Evolutionary conservation across 2,329 filamentous ascomycete genomes (phyloP).

Genomic region (Ilyonectria mors-panacis): DNA sequence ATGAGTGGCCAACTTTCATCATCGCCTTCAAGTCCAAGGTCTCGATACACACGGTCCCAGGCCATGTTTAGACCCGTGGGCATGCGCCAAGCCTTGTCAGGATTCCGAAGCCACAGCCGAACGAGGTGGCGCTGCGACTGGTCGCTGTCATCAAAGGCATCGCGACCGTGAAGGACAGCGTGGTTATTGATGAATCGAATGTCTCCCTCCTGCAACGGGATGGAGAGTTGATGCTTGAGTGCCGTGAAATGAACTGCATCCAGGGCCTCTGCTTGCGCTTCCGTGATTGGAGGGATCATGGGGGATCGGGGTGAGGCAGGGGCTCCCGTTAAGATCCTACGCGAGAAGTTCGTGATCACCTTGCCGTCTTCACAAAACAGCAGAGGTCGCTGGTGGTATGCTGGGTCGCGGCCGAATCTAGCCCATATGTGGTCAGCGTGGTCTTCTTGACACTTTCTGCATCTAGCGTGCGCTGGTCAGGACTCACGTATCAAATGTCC

Average conservation of each 20-base stretch:
- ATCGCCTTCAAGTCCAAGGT: not conserved
- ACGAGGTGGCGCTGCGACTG: slow-evolving; percentile 15
- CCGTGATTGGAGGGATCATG: slow-evolving; percentile 68
- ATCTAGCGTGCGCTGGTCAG: not conserved
- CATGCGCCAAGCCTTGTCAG: slow-evolving; percentile 9
- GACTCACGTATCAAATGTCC: slow-evolving; percentile 59
- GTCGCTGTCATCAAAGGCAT: slow-evolving; percentile 54
- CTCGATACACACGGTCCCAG: slow-evolving; percentile 12
- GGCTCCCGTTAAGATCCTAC: slow-evolving; percentile 1
- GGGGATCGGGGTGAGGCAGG: slow-evolving; percentile 59
- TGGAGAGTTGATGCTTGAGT: slow-evolving; percentile 59
- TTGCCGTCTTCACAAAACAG: slow-evolving; percentile 16
- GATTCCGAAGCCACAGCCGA: slow-evolving; percentile 23
- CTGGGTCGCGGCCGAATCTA: not conserved
- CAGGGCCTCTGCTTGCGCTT: slow-evolving; percentile 66
- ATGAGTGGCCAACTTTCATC: not conserved
- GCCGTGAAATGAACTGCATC: slow-evolving; percentile 65
- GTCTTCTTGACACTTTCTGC: not conserved
- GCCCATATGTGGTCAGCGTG: slow-evolving; percentile 36
- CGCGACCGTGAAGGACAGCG: slow-evolving; percentile 66
- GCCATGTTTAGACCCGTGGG: slow-evolving; percentile 2
- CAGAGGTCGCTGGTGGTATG: slow-evolving; percentile 19
- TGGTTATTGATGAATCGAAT: slow-evolving; percentile 70
- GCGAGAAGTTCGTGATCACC: slow-evolving; percentile 23
- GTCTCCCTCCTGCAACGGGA: slow-evolving; percentile 64